Conservation (phyloP, 495 filamentous ascomycete species). For the Lepidopterella palustris region DNA sequence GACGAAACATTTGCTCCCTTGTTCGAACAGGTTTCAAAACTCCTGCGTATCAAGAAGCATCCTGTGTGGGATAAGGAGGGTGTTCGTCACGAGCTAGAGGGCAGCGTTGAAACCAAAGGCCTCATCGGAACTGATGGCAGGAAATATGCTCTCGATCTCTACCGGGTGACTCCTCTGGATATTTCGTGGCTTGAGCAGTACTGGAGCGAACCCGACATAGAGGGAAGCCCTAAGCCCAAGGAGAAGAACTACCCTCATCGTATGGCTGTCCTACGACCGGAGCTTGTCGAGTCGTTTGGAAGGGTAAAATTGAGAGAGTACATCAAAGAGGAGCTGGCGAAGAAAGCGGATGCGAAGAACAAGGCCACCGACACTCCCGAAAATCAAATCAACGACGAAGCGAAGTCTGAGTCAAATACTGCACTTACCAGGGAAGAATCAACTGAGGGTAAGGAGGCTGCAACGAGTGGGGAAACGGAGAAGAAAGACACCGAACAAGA, state of each 20-base stretch:
- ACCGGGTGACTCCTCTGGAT: conserved; percentile 89
- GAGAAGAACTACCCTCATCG: conserved; percentile 70
- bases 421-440: conserved; percentile 8
- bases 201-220: conserved; percentile 37
- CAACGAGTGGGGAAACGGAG: conserved; percentile 27
- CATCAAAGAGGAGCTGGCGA: conserved; percentile 61
- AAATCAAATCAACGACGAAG: conserved; percentile 9
- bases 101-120: conserved; percentile 96
- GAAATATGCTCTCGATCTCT: conserved; percentile 95
- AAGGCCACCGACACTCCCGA: conserved; percentile 12
- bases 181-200: conserved; percentile 81
- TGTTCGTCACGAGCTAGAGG: conserved; percentile 84
- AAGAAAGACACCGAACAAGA: conserved; percentile 43
- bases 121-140: conserved; percentile 93
- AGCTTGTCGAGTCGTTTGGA: conserved; percentile 79
- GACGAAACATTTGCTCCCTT: conserved; percentile 76
- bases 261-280: conserved; percentile 86
- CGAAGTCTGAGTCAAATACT: conserved; percentile 4
- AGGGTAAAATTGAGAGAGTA: conserved; percentile 81
- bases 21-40: conserved; percentile 85
- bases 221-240: conserved; percentile 35
- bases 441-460: conserved; percentile 20
- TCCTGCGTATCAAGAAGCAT: conserved; percentile 85
- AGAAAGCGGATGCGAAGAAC: conserved; percentile 25
- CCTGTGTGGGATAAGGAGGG: conserved; percentile 96